Conservation (phyloP, 2,329 filamentous ascomycete genomes). For the Albifimbria verrucaria region DNA sequence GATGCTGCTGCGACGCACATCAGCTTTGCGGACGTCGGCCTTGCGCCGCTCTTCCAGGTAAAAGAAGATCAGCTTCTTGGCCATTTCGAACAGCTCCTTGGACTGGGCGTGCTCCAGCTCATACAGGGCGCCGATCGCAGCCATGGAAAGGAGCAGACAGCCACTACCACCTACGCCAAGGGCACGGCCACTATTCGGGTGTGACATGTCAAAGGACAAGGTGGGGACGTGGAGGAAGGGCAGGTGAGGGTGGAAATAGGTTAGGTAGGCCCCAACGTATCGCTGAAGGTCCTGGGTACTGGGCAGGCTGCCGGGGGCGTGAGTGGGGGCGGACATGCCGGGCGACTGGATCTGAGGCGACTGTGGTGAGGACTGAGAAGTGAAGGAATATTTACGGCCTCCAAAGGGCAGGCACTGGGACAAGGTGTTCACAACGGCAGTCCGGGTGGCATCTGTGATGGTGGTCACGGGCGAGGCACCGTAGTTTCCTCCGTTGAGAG, state of each 20-base stretch:
- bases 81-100: slow-evolving; percentile 83
- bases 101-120: slow-evolving; percentile 79
- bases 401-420: slow-evolving; percentile 55
- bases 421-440: slow-evolving; percentile 57
- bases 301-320: slow-evolving; percentile 59
- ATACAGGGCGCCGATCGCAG: slow-evolving; percentile 78
- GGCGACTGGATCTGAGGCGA: slow-evolving; percentile 48
- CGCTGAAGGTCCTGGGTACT: slow-evolving; percentile 83
- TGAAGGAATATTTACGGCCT: slow-evolving; percentile 62
- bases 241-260: slow-evolving; percentile 88
- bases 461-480: slow-evolving; percentile 58
- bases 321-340: slow-evolving; percentile 46
- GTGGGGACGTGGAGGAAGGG: slow-evolving; percentile 94
- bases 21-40: slow-evolving; percentile 69
- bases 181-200: slow-evolving; percentile 60
- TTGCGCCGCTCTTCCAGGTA: slow-evolving; percentile 90
- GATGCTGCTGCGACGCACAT: slow-evolving; percentile 51
- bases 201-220: slow-evolving; percentile 79
- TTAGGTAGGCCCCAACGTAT: slow-evolving; percentile 86
- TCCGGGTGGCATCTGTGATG: slow-evolving; percentile 63
- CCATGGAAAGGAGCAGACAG: slow-evolving; percentile 80
- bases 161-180: slow-evolving; percentile 72
- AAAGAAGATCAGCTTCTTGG: slow-evolving; percentile 91
- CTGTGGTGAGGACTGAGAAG: slow-evolving; percentile 51
- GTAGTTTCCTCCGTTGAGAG: slow-evolving; percentile 62